Evolutionary conservation across 352 stramenopile genomes (phyloP).

Genomic region (Phytophthora hybrid): DNA sequence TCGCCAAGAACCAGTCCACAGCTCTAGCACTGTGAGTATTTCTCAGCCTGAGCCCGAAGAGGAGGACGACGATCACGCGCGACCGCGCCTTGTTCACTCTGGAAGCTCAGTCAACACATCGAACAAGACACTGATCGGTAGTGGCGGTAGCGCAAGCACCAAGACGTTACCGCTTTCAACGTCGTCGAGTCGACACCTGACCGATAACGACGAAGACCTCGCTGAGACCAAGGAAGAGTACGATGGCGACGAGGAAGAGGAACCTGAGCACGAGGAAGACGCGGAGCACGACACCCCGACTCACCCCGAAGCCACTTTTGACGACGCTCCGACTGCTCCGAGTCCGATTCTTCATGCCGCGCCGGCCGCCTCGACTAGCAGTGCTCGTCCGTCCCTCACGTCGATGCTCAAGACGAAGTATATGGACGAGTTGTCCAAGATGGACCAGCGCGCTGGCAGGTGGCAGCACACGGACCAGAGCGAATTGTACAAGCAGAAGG

Average conservation of each 20-base stretch:
- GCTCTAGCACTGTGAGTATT: constrained; percentile 38
- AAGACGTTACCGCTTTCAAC: constrained; percentile 62
- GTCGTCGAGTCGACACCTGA: constrained; percentile 54
- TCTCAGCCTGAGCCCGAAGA: constrained; percentile 24
- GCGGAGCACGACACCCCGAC: constrained; percentile 15
- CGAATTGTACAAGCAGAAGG: constrained; percentile 50
- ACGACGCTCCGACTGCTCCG: constrained; percentile 23
- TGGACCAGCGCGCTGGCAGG: constrained; percentile 49
- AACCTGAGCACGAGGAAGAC: constrained; percentile 52
- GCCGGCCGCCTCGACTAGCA: constrained; percentile 11
- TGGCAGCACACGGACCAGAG: constrained; percentile 47
- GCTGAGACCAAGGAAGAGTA: constrained; percentile 45
- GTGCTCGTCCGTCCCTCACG: constrained; percentile 53
- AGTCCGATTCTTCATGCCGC: constrained; percentile 16
- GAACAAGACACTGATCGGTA: constrained; percentile 59
- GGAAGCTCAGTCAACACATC: constrained; percentile 51
- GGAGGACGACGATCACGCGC: constrained; percentile 39
- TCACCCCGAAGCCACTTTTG: constrained; percentile 9
- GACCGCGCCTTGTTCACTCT: constrained; percentile 39
- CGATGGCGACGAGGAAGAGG: constrained; percentile 50
- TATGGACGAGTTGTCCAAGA: constrained; percentile 51
- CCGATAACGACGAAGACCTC: constrained; percentile 47
- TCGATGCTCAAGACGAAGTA: constrained; percentile 76
- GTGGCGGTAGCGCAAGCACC: constrained; percentile 56
- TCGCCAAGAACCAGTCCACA: constrained; percentile 37